These are phyloP conservation scores for Fusarium neocosmosporiellum DNA, from an alignment of 2,329 filamentous ascomycete genomes.

Conservation along the genomic window DNA sequence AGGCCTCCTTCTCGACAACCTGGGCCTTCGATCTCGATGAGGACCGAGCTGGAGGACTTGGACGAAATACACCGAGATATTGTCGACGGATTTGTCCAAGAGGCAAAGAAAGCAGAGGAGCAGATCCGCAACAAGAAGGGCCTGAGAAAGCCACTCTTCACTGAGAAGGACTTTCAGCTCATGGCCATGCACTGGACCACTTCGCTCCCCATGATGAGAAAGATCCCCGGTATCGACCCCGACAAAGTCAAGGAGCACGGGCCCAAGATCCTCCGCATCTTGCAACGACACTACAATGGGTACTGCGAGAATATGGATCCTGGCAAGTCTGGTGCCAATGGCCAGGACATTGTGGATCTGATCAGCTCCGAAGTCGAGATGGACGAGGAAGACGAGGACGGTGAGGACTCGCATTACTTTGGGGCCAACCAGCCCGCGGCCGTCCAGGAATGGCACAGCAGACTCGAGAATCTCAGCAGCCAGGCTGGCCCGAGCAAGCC, in stretches of 20 bases:
- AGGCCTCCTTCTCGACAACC: conserved; percentile 48
- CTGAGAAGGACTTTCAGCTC: conserved; percentile 74
- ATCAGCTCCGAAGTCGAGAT: conserved; percentile 59
- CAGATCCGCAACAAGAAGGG: conserved; percentile 69
- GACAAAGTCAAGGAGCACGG: conserved; percentile 74
- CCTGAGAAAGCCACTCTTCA: conserved; percentile 72
- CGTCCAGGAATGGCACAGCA: conserved; percentile 50
- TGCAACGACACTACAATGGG: conserved; percentile 59
- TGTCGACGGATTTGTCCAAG: conserved; percentile 72
- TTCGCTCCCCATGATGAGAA: conserved; percentile 69
- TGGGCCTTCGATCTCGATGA: conserved; percentile 69
- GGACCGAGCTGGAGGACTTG: conserved; percentile 65
- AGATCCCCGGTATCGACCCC: conserved; percentile 70
- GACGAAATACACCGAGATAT: conserved; percentile 71
- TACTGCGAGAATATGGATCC: conserved; percentile 64
- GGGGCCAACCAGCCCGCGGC: conserved; percentile 41
- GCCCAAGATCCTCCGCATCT: conserved; percentile 67
- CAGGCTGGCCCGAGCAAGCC: conserved; percentile 42
- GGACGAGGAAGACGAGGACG: conserved; percentile 53
- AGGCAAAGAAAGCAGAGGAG: conserved; percentile 71
- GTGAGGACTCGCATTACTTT: conserved; percentile 63
- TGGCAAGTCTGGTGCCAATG: conserved; percentile 25
- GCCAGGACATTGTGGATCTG: conserved; percentile 64
- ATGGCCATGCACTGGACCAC: conserved; percentile 79
- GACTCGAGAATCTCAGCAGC: conserved; percentile 45